These are phyloP conservation scores for Leccinum obscurum DNA, from an alignment of 768 basidiomycete species.

Conservation along the genomic window DNA sequence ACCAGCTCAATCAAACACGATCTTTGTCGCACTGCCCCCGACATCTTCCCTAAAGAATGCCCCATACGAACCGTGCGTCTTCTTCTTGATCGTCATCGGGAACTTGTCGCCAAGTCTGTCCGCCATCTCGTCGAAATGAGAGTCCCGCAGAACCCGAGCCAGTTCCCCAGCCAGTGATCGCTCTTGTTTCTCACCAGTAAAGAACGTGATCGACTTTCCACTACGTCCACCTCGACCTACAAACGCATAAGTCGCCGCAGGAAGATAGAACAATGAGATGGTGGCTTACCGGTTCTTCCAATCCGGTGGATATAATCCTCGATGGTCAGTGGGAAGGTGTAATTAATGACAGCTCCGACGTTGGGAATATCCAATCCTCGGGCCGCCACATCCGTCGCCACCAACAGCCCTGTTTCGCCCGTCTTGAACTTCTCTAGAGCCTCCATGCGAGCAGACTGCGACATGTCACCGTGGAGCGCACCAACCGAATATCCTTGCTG, in stretches of 20 bases:
- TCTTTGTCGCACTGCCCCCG: constrained; percentile 70
- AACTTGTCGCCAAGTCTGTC: constrained; percentile 66
- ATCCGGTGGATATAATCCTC: constrained; percentile 93
- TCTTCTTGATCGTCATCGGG: constrained; percentile 98
- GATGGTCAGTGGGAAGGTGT: constrained; percentile 96
- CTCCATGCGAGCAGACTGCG: constrained; percentile 79
- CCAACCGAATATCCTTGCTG: constrained; percentile 76
- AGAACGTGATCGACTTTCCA: constrained; percentile 95
- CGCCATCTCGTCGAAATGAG: constrained; percentile 74
- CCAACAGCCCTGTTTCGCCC: constrained; percentile 77
- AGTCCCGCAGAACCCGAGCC: constrained; percentile 86
- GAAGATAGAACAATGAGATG: neutral
- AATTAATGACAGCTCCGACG: constrained; percentile 92
- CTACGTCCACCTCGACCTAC: constrained; percentile 85
- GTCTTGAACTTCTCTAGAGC: constrained; percentile 86
- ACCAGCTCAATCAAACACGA: constrained; percentile 56
- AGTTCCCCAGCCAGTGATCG: constrained; percentile 88
- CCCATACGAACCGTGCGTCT: constrained; percentile 86
- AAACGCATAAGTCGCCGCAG: constrained; percentile 2
- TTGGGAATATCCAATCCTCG: constrained; percentile 97
- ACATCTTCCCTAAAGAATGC: constrained; percentile 74
- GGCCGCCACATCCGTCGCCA: constrained; percentile 97
- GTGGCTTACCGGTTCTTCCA: constrained; percentile 70
- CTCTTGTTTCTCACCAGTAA: constrained; percentile 91
- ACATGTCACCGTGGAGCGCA: constrained; percentile 89